Evolutionary conservation across 768 basidiomycete species (phyloP).

Genomic region (Lanmaoa rubissima): DNA sequence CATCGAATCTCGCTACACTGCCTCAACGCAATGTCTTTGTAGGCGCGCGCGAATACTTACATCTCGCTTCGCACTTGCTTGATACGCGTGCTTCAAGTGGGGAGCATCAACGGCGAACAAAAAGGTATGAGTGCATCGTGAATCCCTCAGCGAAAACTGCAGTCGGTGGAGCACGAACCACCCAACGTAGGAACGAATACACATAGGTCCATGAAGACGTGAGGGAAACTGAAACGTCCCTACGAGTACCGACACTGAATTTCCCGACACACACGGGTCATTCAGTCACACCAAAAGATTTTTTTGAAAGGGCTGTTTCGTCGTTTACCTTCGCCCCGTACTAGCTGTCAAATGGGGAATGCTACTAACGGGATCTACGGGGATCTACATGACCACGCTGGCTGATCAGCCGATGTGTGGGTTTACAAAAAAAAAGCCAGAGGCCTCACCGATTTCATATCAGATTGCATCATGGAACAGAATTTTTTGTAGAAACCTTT

Average conservation of each 20-base stretch:
- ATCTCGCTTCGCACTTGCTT: not conserved
- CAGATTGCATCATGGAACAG: constrained; percentile 7
- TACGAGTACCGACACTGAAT: not conserved
- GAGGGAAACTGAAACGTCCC: too few species aligned
- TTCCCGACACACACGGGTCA: not conserved
- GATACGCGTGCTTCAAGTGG: not conserved
- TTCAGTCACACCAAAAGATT: not conserved
- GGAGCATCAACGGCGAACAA: not conserved
- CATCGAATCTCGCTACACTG: not conserved
- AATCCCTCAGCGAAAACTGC: not conserved
- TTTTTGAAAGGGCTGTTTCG: not conserved
- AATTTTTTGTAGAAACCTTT: not conserved
- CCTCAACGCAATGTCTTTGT: not conserved
- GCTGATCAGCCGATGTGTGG: constrained; percentile 11
- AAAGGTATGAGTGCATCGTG: not conserved
- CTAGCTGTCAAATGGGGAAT: not conserved
- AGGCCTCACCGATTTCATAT: constrained; percentile 22
- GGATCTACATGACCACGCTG: constrained; percentile 10
- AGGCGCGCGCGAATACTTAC: not conserved
- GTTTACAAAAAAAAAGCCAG: not conserved
- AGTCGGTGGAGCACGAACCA: not conserved
- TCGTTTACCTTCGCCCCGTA: not conserved
- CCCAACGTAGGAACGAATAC: not conserved
- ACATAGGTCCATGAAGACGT: not conserved
- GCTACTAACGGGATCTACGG: not conserved